Conservation (phyloP, 805 yeast genomes). For the Myxozyma monticola region DNA sequence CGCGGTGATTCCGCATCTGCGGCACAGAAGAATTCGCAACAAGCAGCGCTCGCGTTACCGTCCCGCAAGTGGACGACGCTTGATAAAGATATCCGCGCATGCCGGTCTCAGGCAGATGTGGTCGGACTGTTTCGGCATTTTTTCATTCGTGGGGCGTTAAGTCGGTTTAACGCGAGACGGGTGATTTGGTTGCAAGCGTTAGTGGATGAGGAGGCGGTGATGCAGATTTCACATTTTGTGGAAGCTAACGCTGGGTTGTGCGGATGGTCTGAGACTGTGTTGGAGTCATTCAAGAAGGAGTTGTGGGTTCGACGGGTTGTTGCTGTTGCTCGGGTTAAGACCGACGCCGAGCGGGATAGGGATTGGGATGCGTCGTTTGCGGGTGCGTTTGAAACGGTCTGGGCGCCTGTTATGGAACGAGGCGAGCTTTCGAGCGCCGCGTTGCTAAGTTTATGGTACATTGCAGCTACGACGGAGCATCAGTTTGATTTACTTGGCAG, state of each 20-base stretch:
- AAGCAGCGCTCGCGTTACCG: background rate
- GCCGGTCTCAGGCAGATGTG: slow-evolving; percentile 12
- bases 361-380: slow-evolving; percentile 4
- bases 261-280: slow-evolving; percentile 19
- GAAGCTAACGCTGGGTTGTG: slow-evolving; percentile 1
- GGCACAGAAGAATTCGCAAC: background rate
- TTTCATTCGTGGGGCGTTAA: slow-evolving; percentile 16
- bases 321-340: background rate
- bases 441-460: slow-evolving; percentile 21
- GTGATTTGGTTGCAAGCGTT: slow-evolving; percentile 14
- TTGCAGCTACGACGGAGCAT: slow-evolving; percentile 5
- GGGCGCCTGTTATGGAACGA: slow-evolving; percentile 8
- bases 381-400: slow-evolving; percentile 8
- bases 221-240: background rate
- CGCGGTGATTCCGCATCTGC: background rate
- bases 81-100: slow-evolving; percentile 1
- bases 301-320: slow-evolving; percentile 8
- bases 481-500: slow-evolving; percentile 18
- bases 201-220: background rate
- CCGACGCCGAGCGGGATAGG: background rate
- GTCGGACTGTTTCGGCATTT: slow-evolving; percentile 9
- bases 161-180: slow-evolving; percentile 3
- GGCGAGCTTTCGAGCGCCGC: slow-evolving; percentile 23
- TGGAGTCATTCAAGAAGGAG: slow-evolving; percentile 11
- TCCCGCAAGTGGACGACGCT: slow-evolving; percentile 5